These are phyloP conservation scores for Claviceps capensis DNA, from an alignment of 2,329 filamentous ascomycete species.

Conservation along the genomic window DNA sequence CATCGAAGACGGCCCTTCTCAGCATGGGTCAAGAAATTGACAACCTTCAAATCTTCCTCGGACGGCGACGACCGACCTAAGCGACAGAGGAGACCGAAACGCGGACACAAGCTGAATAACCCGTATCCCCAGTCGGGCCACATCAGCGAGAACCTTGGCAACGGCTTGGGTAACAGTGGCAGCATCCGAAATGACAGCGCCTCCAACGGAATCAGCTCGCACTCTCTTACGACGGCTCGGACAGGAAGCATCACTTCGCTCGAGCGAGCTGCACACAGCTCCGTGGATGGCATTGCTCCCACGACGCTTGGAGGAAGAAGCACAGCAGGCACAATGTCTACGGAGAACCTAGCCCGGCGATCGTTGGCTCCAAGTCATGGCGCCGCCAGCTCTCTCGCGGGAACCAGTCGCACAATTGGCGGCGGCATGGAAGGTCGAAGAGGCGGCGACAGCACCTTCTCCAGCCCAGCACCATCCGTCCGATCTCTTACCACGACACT, in stretches of 20 bases:
- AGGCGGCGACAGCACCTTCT: slow-evolving; percentile 66
- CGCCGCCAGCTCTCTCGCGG: slow-evolving; percentile 47
- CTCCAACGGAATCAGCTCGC: slow-evolving; percentile 29
- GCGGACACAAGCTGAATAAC: slow-evolving; percentile 58
- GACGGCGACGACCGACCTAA: slow-evolving; percentile 37
- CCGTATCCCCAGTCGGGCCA: slow-evolving; percentile 79
- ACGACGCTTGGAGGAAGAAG: slow-evolving; percentile 56
- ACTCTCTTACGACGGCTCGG: slow-evolving; percentile 43
- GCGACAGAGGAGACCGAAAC: slow-evolving; percentile 37
- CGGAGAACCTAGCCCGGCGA: slow-evolving; percentile 60
- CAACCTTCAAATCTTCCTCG: slow-evolving; percentile 68
- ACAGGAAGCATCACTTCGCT: slow-evolving; percentile 41
- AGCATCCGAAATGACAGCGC: slow-evolving; percentile 8
- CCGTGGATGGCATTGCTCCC: slow-evolving; percentile 42
- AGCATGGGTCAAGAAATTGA: slow-evolving; percentile 86
- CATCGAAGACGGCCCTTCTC: slow-evolving; percentile 75
- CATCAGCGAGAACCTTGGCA: slow-evolving; percentile 19
- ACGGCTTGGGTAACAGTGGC: slow-evolving; percentile 12
- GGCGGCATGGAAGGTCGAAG: slow-evolving; percentile 54
- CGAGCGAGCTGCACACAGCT: slow-evolving; percentile 45
- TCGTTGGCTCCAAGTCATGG: slow-evolving; percentile 65
- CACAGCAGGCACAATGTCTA: slow-evolving; percentile 67
- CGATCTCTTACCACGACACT: slow-evolving; percentile 71
- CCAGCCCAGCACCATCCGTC: slow-evolving; percentile 67
- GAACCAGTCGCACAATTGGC: slow-evolving; percentile 57